These are phyloP conservation scores for Backusella psychrophila DNA, from an alignment of 192 early-diverging fungal species.

Conservation along the genomic window DNA sequence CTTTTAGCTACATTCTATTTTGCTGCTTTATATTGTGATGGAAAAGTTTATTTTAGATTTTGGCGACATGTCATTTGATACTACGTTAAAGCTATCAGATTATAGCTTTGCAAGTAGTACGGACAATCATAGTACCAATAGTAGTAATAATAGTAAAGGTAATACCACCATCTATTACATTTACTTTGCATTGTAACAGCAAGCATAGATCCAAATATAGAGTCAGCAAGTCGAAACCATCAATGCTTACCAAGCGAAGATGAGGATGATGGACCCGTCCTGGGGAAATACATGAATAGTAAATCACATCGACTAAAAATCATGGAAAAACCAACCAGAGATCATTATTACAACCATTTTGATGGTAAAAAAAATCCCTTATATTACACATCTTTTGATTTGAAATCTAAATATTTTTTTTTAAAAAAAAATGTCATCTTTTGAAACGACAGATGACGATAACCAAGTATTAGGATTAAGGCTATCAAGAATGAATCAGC, in stretches of 20 bases:
- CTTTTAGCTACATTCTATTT: not conserved
- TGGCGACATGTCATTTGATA: not conserved
- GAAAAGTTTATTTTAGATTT: constrained; percentile 1
- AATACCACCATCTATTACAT: not conserved
- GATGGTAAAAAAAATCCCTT: not conserved
- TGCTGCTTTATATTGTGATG: not conserved
- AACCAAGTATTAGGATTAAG: constrained; percentile 4
- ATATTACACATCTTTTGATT: not conserved
- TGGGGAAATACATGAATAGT: not conserved
- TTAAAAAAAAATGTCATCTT: no score
- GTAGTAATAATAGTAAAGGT: not conserved
- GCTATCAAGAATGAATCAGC: not conserved
- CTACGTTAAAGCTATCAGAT: not conserved
- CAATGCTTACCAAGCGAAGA: not conserved
- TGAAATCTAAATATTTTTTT: not conserved
- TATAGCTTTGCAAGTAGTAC: not conserved
- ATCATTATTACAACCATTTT: not conserved
- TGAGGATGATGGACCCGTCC: not conserved
- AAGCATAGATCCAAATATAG: not conserved
- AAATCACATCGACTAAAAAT: not conserved
- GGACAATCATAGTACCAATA: not conserved
- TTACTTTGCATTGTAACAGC: not conserved
- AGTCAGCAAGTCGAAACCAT: not conserved
- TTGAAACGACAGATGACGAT: not conserved
- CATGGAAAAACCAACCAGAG: not conserved